Evolutionary conservation across 2,329 filamentous ascomycete species (phyloP).

Genomic region (Chaetoscypha palmicola): DNA sequence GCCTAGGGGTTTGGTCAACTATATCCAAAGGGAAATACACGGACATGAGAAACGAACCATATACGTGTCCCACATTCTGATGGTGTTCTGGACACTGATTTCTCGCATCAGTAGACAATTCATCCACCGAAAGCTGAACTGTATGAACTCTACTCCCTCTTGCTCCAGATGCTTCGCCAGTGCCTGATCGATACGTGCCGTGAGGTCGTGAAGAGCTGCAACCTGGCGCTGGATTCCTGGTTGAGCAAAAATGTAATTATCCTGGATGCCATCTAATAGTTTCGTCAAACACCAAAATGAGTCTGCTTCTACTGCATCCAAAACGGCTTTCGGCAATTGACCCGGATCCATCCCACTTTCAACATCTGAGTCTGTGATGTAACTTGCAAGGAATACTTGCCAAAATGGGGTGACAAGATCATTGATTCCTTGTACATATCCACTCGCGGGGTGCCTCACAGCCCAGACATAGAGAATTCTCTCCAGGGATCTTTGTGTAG

Average conservation of each 20-base stretch:
- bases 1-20: conserved; percentile 49
- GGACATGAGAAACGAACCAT: conserved; percentile 71
- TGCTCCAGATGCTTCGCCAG: conserved; percentile 83
- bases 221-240: conserved; percentile 96
- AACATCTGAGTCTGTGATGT: conserved; percentile 90
- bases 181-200: conserved; percentile 75
- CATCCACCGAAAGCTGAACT: conserved; percentile 99
- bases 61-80: conserved; percentile 99
- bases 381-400: conserved; percentile 92
- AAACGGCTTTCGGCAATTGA: conserved; percentile 78
- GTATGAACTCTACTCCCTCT: conserved; percentile 95
- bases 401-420: conserved; percentile 96
- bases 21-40: neutral
- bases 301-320: conserved; percentile 96
- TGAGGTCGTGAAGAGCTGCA: conserved; percentile 78
- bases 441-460: conserved; percentile 91
- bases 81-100: conserved; percentile 91
- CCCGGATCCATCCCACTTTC: conserved; percentile 95
- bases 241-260: conserved; percentile 97
- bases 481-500: conserved; percentile 88
- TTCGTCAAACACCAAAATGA: conserved; percentile 99
- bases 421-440: conserved; percentile 98
- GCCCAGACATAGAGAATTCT: conserved; percentile 97
- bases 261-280: conserved; percentile 95
- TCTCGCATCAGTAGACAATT: conserved; percentile 98